These are phyloP conservation scores for Vaccinium myrtillus DNA, from an alignment of 148 eudicot genomes.

Conservation along the genomic window DNA sequence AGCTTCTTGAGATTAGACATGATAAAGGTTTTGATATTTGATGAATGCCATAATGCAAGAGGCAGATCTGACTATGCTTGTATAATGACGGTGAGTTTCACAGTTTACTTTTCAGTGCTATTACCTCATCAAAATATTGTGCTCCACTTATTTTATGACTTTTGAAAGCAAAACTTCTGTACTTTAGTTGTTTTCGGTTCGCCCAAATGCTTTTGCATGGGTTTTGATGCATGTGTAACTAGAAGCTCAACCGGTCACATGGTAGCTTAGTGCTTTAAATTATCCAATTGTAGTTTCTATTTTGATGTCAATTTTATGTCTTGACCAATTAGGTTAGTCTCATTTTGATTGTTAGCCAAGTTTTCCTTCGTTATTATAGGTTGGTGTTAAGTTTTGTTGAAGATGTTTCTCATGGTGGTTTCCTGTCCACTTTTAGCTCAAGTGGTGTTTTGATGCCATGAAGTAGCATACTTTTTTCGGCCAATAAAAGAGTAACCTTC, in stretches of 20 bases:
- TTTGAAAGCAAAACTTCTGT: too few species aligned
- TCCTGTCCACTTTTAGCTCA: background rate
- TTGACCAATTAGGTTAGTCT: background rate
- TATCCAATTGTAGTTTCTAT: background rate
- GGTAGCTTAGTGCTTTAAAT: background rate
- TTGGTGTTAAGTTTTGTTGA: background rate
- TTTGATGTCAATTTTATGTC: background rate
- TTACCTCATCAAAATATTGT: background rate
- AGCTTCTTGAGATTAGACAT: constrained; percentile 49
- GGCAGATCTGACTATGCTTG: constrained; percentile 67
- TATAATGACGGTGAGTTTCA: constrained; percentile 68
- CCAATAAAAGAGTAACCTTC: background rate
- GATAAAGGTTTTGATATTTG: constrained; percentile 78
- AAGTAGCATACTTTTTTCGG: background rate
- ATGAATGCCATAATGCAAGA: constrained; percentile 92
- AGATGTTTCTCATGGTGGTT: background rate
- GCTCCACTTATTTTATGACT: background rate
- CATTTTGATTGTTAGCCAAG: background rate
- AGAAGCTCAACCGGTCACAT: background rate
- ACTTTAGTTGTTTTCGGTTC: background rate
- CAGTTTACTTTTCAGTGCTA: background rate
- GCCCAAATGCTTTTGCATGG: background rate
- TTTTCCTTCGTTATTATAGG: background rate
- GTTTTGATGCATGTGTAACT: background rate
- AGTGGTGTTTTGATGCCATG: background rate